Evolutionary conservation across 2,329 filamentous ascomycete genomes (phyloP), one percentile per base, ranked within the genome.

Genomic region (Alternaria gansuensis): DNA sequence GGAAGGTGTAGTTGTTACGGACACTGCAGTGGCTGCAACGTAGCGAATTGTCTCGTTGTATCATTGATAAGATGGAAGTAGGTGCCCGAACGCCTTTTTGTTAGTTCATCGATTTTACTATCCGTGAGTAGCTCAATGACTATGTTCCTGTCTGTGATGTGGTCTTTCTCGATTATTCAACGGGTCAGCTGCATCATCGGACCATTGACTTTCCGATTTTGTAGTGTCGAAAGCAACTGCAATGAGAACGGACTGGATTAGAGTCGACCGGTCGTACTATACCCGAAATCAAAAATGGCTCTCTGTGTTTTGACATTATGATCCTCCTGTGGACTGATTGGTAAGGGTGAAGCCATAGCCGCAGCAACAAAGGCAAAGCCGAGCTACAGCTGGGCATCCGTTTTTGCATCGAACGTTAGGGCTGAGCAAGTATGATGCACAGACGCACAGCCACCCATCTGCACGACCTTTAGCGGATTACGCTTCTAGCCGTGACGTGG

Each of bases 21-120:
- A 48, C 24, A 40, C 51, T 21, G 59, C 44, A 21, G 55, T 62
- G 24, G 43, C 49, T 51, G 54, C 52, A 23, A 59, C 52, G 9
- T 62, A 40, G 40, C 34, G 21, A 4, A 5, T 1, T 10, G 10
- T 0, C 9, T 17, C 6, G 5, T 7, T 28, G 36, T 13, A 11
- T 3, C 21, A 6, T 37, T 10, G n/a, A 39, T 13, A 34, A 3
- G 29, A 21, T 9, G 11, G 37, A 9, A 40, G 11, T 9, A 40
- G 37, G 17, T 10, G 10, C 23, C 23, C 17, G 1, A 8, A 39
- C 4, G 13, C 9, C 11, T 23, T 11, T 23, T 8, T 23, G 17
- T 3, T 6, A 3, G 17, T 23, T 13, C 13, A 23, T 24, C 9
- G 2, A 40, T 40, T 0, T 11, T 21, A 11, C 37, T 40, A 9